Conservation (phyloP, 2,329 filamentous ascomycete genomes). For the Teratosphaeria viscida region DNA sequence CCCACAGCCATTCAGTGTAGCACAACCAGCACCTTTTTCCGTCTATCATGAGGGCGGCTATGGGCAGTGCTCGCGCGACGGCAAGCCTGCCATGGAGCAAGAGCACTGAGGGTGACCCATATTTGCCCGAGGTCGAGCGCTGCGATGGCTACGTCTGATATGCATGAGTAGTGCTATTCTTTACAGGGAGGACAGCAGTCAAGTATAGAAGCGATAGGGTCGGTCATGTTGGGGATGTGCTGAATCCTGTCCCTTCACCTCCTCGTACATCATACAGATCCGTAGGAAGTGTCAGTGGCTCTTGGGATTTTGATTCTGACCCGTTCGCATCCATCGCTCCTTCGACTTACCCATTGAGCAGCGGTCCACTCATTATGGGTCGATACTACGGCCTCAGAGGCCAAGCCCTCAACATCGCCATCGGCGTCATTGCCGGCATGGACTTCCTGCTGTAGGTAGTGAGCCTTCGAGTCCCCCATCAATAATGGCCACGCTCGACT, state of each 20-base stretch:
- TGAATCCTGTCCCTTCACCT: not conserved
- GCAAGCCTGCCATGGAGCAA: not conserved
- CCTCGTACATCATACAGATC: not conserved
- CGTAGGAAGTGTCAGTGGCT: not conserved
- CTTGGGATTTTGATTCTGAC: not conserved
- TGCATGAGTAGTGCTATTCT: not conserved
- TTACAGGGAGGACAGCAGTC: too few species aligned
- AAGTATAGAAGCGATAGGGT: not conserved
- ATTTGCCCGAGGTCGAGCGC: not conserved
- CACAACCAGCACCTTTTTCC: not conserved
- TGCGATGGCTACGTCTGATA: not conserved
- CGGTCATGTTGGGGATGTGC: not conserved
- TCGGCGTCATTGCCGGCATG: slow-evolving; percentile 34
- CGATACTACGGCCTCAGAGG: not conserved
- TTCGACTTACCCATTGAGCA: not conserved
- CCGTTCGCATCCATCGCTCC: too few species aligned
- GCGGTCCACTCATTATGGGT: not conserved
- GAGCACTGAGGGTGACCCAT: not conserved
- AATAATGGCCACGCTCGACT: too few species aligned
- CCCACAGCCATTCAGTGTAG: not conserved
- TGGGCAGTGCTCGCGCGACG: not conserved
- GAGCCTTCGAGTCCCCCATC: too few species aligned
- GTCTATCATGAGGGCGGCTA: not conserved
- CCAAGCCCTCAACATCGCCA: slow-evolving; percentile 21
- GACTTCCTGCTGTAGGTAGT: slow-evolving; percentile 19